Percentiles rank a stretch among this genome's conserved stretches.
Conservation (phyloP, 1,284 basidiomycete species). For the Omphalotus olearius region DNA sequence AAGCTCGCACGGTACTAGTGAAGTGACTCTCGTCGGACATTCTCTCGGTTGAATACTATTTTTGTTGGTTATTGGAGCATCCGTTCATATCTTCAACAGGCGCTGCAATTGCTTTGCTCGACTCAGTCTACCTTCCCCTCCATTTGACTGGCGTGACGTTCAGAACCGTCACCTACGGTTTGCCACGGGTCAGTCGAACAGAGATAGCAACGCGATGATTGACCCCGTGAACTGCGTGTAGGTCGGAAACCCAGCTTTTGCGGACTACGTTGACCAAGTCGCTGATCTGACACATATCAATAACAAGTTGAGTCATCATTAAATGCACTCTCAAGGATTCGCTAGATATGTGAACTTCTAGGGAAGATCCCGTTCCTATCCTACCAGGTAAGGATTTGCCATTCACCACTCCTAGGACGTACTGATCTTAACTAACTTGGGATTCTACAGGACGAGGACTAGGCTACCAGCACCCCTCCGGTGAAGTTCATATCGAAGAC, state of each 20-base stretch:
- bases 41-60: slow-evolving; percentile 38
- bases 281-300: slow-evolving; percentile 40
- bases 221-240: slow-evolving; percentile 11
- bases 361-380: slow-evolving; percentile 41
- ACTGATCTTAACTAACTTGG: neutral
- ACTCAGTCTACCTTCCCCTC: slow-evolving; percentile 29
- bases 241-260: slow-evolving; percentile 61
- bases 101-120: slow-evolving; percentile 47
- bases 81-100: slow-evolving; percentile 20
- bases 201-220: too few relatives aligned
- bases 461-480: slow-evolving; percentile 50
- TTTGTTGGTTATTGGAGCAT: neutral
- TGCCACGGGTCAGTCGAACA: slow-evolving; percentile 46
- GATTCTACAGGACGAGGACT: slow-evolving; percentile 33
- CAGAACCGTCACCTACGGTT: slow-evolving; percentile 39
- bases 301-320: slow-evolving; percentile 30
- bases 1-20: slow-evolving; percentile 30
- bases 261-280: slow-evolving; percentile 49
- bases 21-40: slow-evolving; percentile 51
- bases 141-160: slow-evolving; percentile 24
- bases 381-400: slow-evolving; percentile 30
- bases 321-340: slow-evolving; percentile 13
- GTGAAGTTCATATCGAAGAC: slow-evolving; percentile 53
- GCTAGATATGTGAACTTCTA: slow-evolving; percentile 12
- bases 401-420: neutral